Conservation (phyloP, 192 early-diverging fungal species). For the Coemansia sp. region DNA sequence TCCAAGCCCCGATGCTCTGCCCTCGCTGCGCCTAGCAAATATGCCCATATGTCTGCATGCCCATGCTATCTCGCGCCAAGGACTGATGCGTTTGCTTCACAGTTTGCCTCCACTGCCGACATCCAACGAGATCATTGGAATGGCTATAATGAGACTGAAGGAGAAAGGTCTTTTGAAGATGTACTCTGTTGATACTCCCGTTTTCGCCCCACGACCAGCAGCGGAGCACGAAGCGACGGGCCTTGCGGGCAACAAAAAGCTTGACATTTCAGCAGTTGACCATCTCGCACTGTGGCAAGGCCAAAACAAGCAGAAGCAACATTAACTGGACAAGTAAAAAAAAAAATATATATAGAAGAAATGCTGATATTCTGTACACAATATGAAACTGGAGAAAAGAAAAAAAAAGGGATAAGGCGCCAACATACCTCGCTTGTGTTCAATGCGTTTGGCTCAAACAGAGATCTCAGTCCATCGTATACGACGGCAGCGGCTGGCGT, state of each 20-base stretch:
- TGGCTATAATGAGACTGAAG: constrained; percentile 41
- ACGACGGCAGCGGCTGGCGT: not conserved
- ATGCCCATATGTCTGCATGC: constrained; percentile 45
- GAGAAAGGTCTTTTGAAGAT: constrained; percentile 25
- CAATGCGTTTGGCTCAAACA: not conserved
- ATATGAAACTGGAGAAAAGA: not conserved
- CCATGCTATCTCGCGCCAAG: constrained; percentile 30
- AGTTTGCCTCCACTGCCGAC: constrained; percentile 15
- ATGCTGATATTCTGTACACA: not conserved
- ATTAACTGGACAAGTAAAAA: not conserved
- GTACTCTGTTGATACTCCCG: constrained; percentile 37
- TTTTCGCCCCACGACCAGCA: constrained; percentile 19
- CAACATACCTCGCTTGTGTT: too few relatives aligned
- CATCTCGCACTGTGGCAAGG: constrained; percentile 26
- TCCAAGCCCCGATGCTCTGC: not conserved
- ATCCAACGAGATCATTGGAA: constrained; percentile 18
- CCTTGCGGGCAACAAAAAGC: constrained; percentile 19
- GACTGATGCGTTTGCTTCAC: constrained; percentile 10
- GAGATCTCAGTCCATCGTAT: not conserved
- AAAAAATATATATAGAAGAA: not conserved
- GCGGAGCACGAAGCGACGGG: not conserved
- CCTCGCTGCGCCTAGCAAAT: constrained; percentile 17
- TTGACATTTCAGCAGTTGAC: constrained; percentile 21
- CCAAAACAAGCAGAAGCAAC: not conserved
- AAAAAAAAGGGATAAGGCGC: not conserved